phyloP scores from a whole-genome alignment of 331 rosid species.

The Saraca asoca region DNA sequence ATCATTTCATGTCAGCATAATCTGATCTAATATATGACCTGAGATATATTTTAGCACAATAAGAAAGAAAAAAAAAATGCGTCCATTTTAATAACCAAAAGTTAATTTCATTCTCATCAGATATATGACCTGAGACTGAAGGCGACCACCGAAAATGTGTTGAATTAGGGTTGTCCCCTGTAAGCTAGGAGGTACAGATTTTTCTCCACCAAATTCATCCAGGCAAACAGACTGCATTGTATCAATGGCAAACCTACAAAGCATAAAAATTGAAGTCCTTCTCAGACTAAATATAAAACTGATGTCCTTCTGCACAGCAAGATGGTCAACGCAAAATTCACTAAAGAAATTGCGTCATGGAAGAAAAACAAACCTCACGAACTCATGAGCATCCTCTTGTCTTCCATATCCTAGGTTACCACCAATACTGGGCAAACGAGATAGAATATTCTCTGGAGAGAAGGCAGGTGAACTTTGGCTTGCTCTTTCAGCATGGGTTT shows the following conservation, averaged over 20 bases:
- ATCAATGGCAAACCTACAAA: slow-evolving; percentile 81
- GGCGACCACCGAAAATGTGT: slow-evolving; percentile 90
- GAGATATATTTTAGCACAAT: not conserved
- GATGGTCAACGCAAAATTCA: slow-evolving; percentile 7
- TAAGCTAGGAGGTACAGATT: slow-evolving; percentile 59
- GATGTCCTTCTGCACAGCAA: slow-evolving; percentile 33
- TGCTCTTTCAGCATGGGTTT: slow-evolving; percentile 72
- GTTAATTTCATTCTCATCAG: slow-evolving; percentile 30
- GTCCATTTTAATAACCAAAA: slow-evolving; percentile 18
- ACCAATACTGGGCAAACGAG: slow-evolving; percentile 82
- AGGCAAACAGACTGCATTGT: slow-evolving; percentile 96
- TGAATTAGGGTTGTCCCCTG: slow-evolving; percentile 92
- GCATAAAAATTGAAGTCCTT: slow-evolving; percentile 28
- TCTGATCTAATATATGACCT: not conserved
- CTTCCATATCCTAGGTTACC: slow-evolving; percentile 87
- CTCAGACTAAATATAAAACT: slow-evolving; percentile 37
- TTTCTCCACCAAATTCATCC: slow-evolving; percentile 95
- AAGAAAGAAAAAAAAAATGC: slow-evolving; percentile 76
- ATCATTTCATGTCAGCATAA: slow-evolving; percentile 21
- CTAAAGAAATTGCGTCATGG: not conserved
- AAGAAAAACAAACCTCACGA: slow-evolving; percentile 72
- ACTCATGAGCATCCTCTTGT: slow-evolving; percentile 99
- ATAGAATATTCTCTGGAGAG: slow-evolving; percentile 84
- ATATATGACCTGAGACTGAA: slow-evolving; percentile 87
- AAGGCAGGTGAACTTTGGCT: slow-evolving; percentile 64